These are phyloP conservation scores for Mycosarcoma mackinlayi DNA, from an alignment of 1,284 basidiomycete genomes.

Conservation along the genomic window DNA sequence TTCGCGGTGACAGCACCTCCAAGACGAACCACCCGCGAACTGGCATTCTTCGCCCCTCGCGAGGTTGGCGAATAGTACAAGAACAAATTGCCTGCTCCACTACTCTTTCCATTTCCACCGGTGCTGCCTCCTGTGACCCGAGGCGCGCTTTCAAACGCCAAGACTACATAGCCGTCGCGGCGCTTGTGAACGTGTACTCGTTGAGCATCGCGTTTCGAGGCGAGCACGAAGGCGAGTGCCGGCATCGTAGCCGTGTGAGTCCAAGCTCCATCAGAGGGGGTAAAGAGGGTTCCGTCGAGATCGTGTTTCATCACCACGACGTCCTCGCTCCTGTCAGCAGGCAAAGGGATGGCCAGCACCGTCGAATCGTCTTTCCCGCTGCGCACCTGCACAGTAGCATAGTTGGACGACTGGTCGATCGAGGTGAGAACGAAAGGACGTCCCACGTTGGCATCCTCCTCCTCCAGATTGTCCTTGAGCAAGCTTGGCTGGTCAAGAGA, in stretches of 20 bases:
- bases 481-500: conserved; percentile 73
- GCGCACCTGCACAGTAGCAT: not conserved
- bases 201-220: conserved; percentile 76
- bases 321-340: not conserved
- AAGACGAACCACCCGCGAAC: conserved; percentile 44
- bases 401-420: not conserved
- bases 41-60: conserved; percentile 14
- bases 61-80: conserved; percentile 43
- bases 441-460: conserved; percentile 80
- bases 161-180: conserved; percentile 20
- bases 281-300: conserved; percentile 83
- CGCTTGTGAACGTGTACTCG: conserved; percentile 48
- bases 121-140: conserved; percentile 21
- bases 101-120: not conserved
- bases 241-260: conserved; percentile 81
- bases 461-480: conserved; percentile 83
- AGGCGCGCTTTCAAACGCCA: conserved; percentile 52
- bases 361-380: conserved; percentile 4
- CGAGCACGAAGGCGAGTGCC: conserved; percentile 90
- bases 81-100: conserved; percentile 57
- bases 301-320: conserved; percentile 78
- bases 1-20: conserved; percentile 14
- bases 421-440: conserved; percentile 74
- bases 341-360: conserved; percentile 18
- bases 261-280: conserved; percentile 72